Evolutionary conservation across 1,139 yeast species (phyloP), one percentile per base, ranked within the genome.

Genomic region (Wickerhamomyces sp.): DNA sequence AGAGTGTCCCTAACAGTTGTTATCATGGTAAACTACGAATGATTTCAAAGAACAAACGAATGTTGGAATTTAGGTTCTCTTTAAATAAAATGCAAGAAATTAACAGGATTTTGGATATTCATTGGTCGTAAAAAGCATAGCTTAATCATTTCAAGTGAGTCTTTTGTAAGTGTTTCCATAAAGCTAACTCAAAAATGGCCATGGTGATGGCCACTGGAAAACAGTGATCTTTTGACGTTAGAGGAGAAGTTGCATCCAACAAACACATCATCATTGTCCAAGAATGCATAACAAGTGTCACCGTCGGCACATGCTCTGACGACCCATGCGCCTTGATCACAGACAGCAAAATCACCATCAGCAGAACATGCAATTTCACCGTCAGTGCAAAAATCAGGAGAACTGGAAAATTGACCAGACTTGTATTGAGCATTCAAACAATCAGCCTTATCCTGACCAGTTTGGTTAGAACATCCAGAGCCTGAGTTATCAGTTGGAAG

Each of bases 291-390:
- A 57, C 85, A 78, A 3, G 72, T 64, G 5, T 84, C 76, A 31
- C 82, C 79, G 3, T 69, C 58, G 9, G 81, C 72, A 57, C 86
- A 78, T 26, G 57, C 64, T 50, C 67, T 65, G 17, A 51, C 51
- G 14, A 73, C 77, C 84, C 85, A 78, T 16, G 55, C 41, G 28
- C 76, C 75, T 47, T 59, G 64, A 49, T 71, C 65, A 57, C 84
- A 78, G 25, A 74, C 58, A 13, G 81, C 76, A 44, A 70, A 66
- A 27, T 60, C 44, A 32, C 78, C 80, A 41, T 61, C 59, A 13
- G 63, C 49, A 13, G 68, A 52, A 55, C 83, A 77, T 4, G 76
- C 66, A 24, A 66, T 46, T 11, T 64, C 66, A 33, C 80, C 80
- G 26, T 65, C 68, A 6, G 57, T 55, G 53, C 82, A 75, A 2